Evolutionary conservation across 495 filamentous ascomycete genomes (phyloP).

Genomic region (Penicillium samsonianum): DNA sequence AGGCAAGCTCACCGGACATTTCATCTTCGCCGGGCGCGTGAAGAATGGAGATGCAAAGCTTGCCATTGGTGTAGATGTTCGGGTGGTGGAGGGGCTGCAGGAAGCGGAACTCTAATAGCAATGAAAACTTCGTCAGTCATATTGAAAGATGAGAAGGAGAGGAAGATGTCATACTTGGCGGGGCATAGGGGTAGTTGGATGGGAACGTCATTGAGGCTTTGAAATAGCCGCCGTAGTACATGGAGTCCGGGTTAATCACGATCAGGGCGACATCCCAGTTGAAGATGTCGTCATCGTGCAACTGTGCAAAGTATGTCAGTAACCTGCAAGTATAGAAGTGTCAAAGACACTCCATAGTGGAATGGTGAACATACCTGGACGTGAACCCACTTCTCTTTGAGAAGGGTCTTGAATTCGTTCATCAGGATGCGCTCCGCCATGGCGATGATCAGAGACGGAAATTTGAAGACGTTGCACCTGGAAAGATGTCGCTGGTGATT

Average conservation of each 20-base stretch:
- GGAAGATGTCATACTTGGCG: conserved; percentile 56
- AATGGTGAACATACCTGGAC: conserved; percentile 62
- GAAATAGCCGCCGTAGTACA: conserved; percentile 93
- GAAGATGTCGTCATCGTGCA: conserved; percentile 74
- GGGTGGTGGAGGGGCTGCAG: conserved; percentile 81
- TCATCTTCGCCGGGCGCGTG: conserved; percentile 89
- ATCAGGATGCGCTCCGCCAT: conserved; percentile 82
- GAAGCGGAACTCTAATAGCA: conserved; percentile 72
- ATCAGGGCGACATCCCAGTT: conserved; percentile 86
- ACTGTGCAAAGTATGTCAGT: conserved; percentile 37
- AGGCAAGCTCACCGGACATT: conserved; percentile 84
- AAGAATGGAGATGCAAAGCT: conserved; percentile 94
- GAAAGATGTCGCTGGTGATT: neutral
- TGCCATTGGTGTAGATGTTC: conserved; percentile 89
- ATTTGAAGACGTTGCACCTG: neutral
- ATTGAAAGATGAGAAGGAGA: neutral
- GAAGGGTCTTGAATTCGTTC: conserved; percentile 81
- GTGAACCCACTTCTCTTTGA: conserved; percentile 90
- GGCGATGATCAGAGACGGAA: conserved; percentile 9
- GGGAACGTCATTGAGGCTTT: conserved; percentile 86
- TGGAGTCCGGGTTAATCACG: conserved; percentile 86
- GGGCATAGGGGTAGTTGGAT: conserved; percentile 83
- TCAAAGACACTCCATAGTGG: neutral
- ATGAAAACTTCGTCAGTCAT: conserved; percentile 9
- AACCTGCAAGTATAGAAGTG: neutral